Percentiles rank a stretch among this genome's conserved stretches.
Conservation (phyloP, 805 yeast genomes). For the Suhomyces emberorum region DNA sequence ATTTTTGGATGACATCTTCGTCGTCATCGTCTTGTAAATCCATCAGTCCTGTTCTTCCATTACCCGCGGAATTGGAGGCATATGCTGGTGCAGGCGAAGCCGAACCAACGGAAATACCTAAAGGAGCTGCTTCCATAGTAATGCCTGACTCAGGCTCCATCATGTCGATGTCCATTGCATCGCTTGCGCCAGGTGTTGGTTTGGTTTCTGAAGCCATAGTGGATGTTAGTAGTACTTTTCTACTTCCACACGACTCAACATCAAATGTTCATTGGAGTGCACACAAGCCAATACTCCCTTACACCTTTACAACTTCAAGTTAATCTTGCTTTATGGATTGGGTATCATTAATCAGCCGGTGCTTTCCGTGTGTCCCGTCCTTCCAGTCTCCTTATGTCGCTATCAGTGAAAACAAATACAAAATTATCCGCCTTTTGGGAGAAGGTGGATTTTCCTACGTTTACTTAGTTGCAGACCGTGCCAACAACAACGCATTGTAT, state of each 20-base stretch:
- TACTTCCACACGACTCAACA: too few relatives aligned
- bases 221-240: too few relatives aligned
- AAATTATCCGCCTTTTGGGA: slow-evolving; percentile 69
- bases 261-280: too few relatives aligned
- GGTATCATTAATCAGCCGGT: slow-evolving; percentile 20
- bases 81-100: too few relatives aligned
- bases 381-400: slow-evolving; percentile 51
- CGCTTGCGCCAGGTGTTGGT: too few relatives aligned
- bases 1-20: slow-evolving; percentile 16
- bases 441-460: slow-evolving; percentile 91
- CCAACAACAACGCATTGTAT: slow-evolving; percentile 45
- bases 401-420: slow-evolving; percentile 61
- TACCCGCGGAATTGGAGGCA: too few relatives aligned
- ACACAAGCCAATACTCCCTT: too few relatives aligned
- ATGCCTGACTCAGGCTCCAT: not conserved
- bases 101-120: too few relatives aligned
- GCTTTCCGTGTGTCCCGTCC: slow-evolving; percentile 47
- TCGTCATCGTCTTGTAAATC: slow-evolving; percentile 4
- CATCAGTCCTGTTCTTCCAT: too few relatives aligned
- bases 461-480: slow-evolving; percentile 60
- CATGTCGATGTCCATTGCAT: slow-evolving; percentile 10
- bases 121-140: too few relatives aligned
- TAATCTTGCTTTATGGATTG: slow-evolving; percentile 30
- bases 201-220: too few relatives aligned
- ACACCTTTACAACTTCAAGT: too few relatives aligned